Evolutionary conservation across 352 stramenopile species (phyloP).

Genomic region (Phytopythium kandeliae): DNA sequence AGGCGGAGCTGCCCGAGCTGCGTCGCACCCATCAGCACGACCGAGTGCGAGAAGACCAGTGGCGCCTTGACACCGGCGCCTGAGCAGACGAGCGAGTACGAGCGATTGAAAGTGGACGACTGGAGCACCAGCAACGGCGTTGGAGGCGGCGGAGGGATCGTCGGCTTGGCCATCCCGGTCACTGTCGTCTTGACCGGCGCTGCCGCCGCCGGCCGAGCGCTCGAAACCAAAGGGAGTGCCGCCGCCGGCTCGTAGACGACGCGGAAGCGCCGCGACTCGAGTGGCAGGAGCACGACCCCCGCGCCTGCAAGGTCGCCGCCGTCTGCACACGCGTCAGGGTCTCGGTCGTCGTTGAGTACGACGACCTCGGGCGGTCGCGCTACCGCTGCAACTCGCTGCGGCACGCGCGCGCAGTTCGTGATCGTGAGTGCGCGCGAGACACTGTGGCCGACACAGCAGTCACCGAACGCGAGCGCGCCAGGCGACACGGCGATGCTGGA

Average conservation of each 20-base stretch:
- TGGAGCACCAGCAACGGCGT: constrained; percentile 21
- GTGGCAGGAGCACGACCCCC: constrained; percentile 22
- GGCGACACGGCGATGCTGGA: constrained; percentile 11
- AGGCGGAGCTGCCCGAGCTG: constrained; percentile 30
- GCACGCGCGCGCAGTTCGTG: constrained; percentile 22
- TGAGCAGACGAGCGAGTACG: constrained; percentile 25
- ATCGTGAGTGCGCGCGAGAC: constrained; percentile 22
- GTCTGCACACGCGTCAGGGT: constrained; percentile 1
- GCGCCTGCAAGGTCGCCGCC: constrained; percentile 12
- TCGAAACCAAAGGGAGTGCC: constrained; percentile 2
- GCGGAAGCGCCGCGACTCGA: constrained; percentile 16
- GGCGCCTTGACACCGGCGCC: constrained; percentile 20
- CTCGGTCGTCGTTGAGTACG: constrained; percentile 14
- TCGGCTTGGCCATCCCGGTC: constrained; percentile 5
- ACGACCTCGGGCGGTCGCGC: constrained; percentile 21
- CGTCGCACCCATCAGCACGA: constrained; percentile 28
- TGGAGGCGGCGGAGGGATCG: constrained; percentile 2
- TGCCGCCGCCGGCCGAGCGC: neutral
- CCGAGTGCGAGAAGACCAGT: constrained; percentile 27
- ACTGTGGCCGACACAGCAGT: constrained; percentile 32
- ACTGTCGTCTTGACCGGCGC: neutral
- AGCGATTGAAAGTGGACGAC: constrained; percentile 33
- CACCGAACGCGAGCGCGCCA: constrained; percentile 23
- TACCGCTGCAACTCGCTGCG: constrained; percentile 26
- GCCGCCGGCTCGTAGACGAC: constrained; percentile 28